Evolutionary conservation across 371 early-diverging fungal species (phyloP).

Genomic region (Fennellomyces sp.): DNA sequence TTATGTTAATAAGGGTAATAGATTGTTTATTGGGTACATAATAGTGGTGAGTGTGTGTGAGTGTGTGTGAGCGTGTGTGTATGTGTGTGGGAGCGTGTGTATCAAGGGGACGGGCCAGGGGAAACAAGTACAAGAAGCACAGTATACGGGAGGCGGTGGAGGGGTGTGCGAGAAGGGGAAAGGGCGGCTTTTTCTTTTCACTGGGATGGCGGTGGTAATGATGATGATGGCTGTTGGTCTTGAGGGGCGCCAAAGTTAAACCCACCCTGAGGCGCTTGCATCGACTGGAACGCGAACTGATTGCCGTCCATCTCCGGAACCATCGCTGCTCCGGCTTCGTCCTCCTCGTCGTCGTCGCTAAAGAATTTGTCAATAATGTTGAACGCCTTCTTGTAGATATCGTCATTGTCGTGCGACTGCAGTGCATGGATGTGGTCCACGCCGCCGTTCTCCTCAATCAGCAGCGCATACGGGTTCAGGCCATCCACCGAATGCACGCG

Average conservation of each 20-base stretch:
- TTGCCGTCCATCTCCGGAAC: slow-evolving; percentile 65
- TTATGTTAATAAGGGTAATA: too few relatives aligned
- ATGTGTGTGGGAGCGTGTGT: neutral
- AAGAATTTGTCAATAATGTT: slow-evolving; percentile 94
- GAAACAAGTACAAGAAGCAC: neutral
- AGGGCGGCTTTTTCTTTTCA: too few relatives aligned
- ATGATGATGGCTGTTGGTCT: slow-evolving; percentile 2
- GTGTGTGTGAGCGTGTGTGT: neutral
- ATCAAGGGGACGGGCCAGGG: neutral
- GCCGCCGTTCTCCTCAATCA: slow-evolving; percentile 91
- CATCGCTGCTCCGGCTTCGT: slow-evolving; percentile 46
- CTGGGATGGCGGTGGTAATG: neutral
- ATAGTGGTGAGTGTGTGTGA: too few relatives aligned
- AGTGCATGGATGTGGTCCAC: slow-evolving; percentile 90
- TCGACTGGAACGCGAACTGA: slow-evolving; percentile 64
- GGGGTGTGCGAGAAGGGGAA: neutral
- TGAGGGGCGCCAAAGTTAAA: slow-evolving; percentile 63
- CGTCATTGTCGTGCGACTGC: slow-evolving; percentile 89
- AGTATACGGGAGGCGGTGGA: neutral
- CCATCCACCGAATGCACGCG: slow-evolving; percentile 53
- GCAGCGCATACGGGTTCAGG: slow-evolving; percentile 81
- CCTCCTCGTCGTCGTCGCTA: slow-evolving; percentile 85
- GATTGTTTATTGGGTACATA: too few relatives aligned
- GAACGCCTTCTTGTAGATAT: slow-evolving; percentile 95
- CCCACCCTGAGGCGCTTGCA: slow-evolving; percentile 66